Evolutionary conservation across 257 asterid genomes (phyloP).

Genomic region (Salvia rosmarinus): DNA sequence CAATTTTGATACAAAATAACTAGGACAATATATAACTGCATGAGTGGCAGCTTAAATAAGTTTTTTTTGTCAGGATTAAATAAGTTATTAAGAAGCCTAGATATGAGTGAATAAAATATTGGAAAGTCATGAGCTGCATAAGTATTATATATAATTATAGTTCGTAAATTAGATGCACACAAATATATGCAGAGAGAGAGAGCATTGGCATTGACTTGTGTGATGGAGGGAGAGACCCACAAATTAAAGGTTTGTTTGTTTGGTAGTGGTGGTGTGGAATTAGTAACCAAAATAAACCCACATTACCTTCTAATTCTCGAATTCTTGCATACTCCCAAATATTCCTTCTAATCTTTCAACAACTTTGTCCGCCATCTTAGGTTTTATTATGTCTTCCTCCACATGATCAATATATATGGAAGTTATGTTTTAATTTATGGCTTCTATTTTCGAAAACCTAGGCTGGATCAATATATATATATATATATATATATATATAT

Average conservation of each 20-base stretch:
- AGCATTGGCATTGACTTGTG: slow-evolving; percentile 48
- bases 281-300: slow-evolving; percentile 56
- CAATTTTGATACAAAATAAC: background rate
- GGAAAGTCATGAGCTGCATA: background rate
- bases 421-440: no score
- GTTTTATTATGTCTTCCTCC: slow-evolving; percentile 67
- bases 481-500: no score
- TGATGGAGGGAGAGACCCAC: slow-evolving; percentile 37
- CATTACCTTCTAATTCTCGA: slow-evolving; percentile 77
- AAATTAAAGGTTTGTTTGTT: slow-evolving; percentile 48
- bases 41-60: background rate
- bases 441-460: slow-evolving; percentile 60
- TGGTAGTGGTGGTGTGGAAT: slow-evolving; percentile 42
- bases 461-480: slow-evolving; percentile 66
- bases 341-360: slow-evolving; percentile 74
- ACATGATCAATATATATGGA: slow-evolving; percentile 33
- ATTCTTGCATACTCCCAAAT: slow-evolving; percentile 65
- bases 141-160: background rate
- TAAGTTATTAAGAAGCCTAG: slow-evolving; percentile 1
- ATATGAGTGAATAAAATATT: slow-evolving; percentile 4
- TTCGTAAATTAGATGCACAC: background rate
- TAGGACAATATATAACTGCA: background rate
- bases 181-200: slow-evolving; percentile 35
- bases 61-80: no score
- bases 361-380: slow-evolving; percentile 70